Base-by-base conservation (phyloP, 768 basidiomycete species). In the Leccinellum rugosiceps region DNA sequence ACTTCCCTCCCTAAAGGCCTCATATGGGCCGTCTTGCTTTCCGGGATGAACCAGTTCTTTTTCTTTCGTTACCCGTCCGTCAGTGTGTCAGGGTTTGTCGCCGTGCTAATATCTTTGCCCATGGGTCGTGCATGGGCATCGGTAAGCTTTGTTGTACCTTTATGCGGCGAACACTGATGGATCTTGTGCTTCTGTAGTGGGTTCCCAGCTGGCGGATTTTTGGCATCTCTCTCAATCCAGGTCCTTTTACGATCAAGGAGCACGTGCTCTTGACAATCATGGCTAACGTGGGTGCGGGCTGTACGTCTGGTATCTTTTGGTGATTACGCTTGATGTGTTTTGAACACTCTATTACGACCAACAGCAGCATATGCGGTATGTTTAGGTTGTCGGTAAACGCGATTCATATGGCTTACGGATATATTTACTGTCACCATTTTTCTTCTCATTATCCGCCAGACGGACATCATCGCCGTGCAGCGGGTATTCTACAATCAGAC, bases 41-140 rank as follows among this genome's bases (percentile, higher is more conserved):
- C 88, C 0, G 86, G 88, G 44, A 76, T 90, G 76, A 90, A 90
- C 71, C 88, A 89, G 64, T 90, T 88, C 73, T 89, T 90, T 71
- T 86, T 80, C 69, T 82, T 89, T 62, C 81, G 88, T 28, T 89
- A 82, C 64, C 88, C 87, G 4, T 71, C 76, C 15, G 71, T 76
- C 46, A 19, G 21, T 11, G 53, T 80, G 56, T 72, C 66, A 46
- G 63, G 67, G 75, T 78, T 88, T 55, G 84, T 90, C n/a, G 85
- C 87, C 0, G 84, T 88, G 60, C 74, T 93, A 15, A 64, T 92
- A 7, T 80, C 82, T 6, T 86, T 90, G 63, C 90, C 90, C 0
- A 58, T 88, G 6, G 88, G 88, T 25, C 80, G 85, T 23, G 70
- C 76, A 1, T 88, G 86, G 81, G 87, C 87, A n/a, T 59, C 63